Base-by-base conservation (phyloP, 306 rosid species). In the Vicia sativa region DNA sequence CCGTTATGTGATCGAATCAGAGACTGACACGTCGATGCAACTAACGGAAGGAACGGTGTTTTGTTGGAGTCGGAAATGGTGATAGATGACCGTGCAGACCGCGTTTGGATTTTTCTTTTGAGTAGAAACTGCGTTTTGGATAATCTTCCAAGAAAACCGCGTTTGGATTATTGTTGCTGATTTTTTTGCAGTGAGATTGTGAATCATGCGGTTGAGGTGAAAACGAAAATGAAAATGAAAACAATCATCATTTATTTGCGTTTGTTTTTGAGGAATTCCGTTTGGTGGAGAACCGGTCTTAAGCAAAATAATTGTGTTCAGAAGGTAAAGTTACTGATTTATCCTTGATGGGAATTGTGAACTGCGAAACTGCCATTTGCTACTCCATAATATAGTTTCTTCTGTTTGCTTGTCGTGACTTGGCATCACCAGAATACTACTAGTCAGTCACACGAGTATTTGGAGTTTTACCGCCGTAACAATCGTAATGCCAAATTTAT, bases 1-100 rank as follows among this genome's bases (percentile, higher is more conserved):
- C 96, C 88, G 98, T 92, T 92, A 89, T 85, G 28, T n/a, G 11
- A 1, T 4, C 84, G 5, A 85, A 69, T 62, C 7, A 35, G 1
- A 0, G 0, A 13, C 2, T 18, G 81, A 54, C 96, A 82, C 87
- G 87, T 74, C 48, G 72, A 0, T 0, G 18, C 3, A 41, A 41
- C 67, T 4, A 53, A 70, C 58, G 73, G 67, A 16, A 11, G 41
- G 7, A 11, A 21, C 15, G 58, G 43, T 19, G 59, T 38, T 13
- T 50, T 34, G 67, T 66, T 74, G 58, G 48, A 14, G 60, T 46
- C 11, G 26, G 31, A 28, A 59, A 3, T 11, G 9, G 42, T 66
- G 43, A 25, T 62, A 60, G 50, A 35, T 62, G 53, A 25, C 25
- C 4, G 41, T 18, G 41, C 28, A 16, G 55, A 49, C 19, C 5